Evolutionary conservation across 2,329 filamentous ascomycete species (phyloP).

Genomic region (Alternaria gansuensis): DNA sequence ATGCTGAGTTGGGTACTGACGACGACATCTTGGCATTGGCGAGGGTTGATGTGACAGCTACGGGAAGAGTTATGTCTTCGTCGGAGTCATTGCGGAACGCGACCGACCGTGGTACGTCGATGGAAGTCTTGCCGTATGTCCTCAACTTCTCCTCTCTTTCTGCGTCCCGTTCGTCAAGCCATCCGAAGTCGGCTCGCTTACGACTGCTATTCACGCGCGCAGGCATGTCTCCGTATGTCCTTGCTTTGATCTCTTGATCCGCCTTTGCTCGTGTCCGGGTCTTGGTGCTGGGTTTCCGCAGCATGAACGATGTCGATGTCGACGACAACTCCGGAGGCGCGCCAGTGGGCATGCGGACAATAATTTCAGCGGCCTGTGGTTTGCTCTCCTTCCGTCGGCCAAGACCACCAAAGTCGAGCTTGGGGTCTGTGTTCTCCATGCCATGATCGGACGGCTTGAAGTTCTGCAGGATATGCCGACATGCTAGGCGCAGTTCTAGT

Average conservation of each 20-base stretch:
- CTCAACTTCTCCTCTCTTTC: constrained; percentile 36
- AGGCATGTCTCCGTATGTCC: constrained; percentile 30
- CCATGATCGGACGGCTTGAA: constrained; percentile 53
- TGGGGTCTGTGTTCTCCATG: constrained; percentile 49
- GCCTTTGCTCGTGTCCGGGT: constrained; percentile 39
- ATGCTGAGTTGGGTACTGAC: constrained; percentile 56
- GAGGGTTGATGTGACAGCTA: constrained; percentile 55
- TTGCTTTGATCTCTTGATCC: constrained; percentile 27
- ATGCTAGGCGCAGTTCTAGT: constrained; percentile 57
- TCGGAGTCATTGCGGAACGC: constrained; percentile 40
- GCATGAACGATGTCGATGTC: constrained; percentile 36
- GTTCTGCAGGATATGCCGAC: constrained; percentile 55
- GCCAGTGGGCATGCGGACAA: constrained; percentile 42
- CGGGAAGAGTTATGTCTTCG: constrained; percentile 53
- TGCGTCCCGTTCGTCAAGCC: constrained; percentile 34
- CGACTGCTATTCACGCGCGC: constrained; percentile 47
- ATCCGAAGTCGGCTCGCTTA: constrained; percentile 41
- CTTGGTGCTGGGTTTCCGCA: constrained; percentile 36
- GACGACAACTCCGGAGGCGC: constrained; percentile 41
- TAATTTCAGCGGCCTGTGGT: constrained; percentile 33
- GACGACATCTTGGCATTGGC: constrained; percentile 50
- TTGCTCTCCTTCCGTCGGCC: constrained; percentile 34
- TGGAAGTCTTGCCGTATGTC: constrained; percentile 33
- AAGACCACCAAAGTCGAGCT: constrained; percentile 47
- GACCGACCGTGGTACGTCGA: constrained; percentile 32